Conservation (phyloP, 129 eudicot genomes). For the Mikania micrantha region DNA sequence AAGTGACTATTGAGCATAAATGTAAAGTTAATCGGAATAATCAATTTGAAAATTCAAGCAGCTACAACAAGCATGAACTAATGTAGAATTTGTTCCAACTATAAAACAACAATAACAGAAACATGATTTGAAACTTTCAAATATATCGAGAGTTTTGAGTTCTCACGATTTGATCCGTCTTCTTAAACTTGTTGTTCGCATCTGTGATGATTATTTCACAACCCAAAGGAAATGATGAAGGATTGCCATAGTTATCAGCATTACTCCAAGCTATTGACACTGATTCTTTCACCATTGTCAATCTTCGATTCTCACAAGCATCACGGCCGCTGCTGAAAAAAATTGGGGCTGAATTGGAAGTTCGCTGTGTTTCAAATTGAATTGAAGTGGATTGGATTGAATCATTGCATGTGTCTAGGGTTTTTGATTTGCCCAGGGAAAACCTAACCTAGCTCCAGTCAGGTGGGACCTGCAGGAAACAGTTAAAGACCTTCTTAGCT, state of each 20-base stretch:
- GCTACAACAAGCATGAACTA: background rate
- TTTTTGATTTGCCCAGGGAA: slow-evolving; percentile 19
- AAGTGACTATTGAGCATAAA: no score
- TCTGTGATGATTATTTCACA: background rate
- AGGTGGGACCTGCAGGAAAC: background rate
- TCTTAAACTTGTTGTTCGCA: slow-evolving; percentile 29
- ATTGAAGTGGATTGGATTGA: slow-evolving; percentile 1
- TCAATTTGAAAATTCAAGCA: background rate
- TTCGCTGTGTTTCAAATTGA: slow-evolving; percentile 4
- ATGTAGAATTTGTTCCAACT: background rate
- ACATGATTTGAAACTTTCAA: background rate
- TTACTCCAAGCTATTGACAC: slow-evolving; percentile 19
- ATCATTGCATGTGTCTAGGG: background rate
- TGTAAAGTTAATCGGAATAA: no score
- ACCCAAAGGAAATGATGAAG: background rate
- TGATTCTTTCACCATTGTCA: slow-evolving; percentile 56
- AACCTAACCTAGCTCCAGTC: slow-evolving; percentile 21
- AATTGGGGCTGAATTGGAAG: slow-evolving; percentile 7
- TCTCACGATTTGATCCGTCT: slow-evolving; percentile 20
- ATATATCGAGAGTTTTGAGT: slow-evolving; percentile 10
- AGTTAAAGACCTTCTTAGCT: no score
- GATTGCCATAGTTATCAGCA: background rate
- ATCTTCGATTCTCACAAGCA: slow-evolving; percentile 62
- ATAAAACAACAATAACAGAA: background rate
- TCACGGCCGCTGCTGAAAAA: slow-evolving; percentile 41